Percentiles rank a stretch among this genome's conserved stretches.
These are phyloP conservation scores for Umbilicaria muhlenbergii DNA, from an alignment of 495 filamentous ascomycete species.

Conservation along the genomic window DNA sequence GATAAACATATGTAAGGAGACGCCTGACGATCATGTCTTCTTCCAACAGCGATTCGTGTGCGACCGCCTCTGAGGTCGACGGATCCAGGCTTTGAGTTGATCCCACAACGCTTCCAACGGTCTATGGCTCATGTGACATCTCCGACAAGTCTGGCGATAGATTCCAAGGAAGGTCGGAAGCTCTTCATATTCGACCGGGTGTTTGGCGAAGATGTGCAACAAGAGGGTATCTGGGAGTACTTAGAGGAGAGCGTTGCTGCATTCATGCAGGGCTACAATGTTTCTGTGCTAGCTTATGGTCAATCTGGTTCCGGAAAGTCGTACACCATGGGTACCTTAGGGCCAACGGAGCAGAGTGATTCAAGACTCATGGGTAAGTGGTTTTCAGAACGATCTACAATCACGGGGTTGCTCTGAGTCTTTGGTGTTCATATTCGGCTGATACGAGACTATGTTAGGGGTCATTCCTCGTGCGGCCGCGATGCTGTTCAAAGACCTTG, in stretches of 20 bases:
- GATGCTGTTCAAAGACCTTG: conserved; percentile 77
- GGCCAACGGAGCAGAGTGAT: conserved; percentile 67
- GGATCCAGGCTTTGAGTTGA: conserved; percentile 86
- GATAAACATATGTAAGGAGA: conserved; percentile 11
- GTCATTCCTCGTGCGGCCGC: conserved; percentile 85
- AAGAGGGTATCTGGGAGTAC: conserved; percentile 93
- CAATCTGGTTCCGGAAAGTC: conserved; percentile 99
- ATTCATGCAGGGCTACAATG: conserved; percentile 96
- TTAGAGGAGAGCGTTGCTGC: conserved; percentile 77
- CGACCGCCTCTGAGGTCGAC: conserved; percentile 70
- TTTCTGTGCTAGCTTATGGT: conserved; percentile 92
- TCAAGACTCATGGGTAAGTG: conserved; percentile 64
- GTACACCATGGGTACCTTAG: conserved; percentile 96
- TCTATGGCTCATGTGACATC: conserved; percentile 83
- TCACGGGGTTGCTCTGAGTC: background rate
- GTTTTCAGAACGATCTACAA: background rate
- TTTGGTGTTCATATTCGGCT: background rate
- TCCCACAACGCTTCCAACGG: conserved; percentile 88
- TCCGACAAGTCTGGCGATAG: conserved; percentile 70
- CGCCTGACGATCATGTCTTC: conserved; percentile 4
- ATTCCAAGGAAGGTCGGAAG: conserved; percentile 82
- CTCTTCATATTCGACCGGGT: conserved; percentile 93
- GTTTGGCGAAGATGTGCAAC: conserved; percentile 67
- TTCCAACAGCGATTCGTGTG: conserved; percentile 66
- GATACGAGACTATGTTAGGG: conserved; percentile 34